Evolutionary conservation across 1,284 basidiomycete genomes (phyloP).

Genomic region (Vanrija pseudolonga): DNA sequence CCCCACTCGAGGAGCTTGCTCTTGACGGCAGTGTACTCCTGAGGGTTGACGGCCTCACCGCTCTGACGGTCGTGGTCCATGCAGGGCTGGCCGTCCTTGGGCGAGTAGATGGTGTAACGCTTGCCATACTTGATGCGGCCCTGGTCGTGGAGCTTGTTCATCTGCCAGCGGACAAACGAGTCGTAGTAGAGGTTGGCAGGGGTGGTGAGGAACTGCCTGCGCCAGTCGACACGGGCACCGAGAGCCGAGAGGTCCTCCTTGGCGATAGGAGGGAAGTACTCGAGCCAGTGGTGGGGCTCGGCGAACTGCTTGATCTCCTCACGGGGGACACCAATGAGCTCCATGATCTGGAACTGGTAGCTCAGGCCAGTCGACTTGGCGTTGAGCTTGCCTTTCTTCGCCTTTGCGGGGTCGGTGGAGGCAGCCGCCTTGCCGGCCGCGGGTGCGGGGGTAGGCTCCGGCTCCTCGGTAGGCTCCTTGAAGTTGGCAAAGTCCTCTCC

Average conservation of each 20-base stretch:
- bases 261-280: slow-evolving; percentile 95
- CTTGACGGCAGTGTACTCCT: slow-evolving; percentile 94
- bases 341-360: slow-evolving; percentile 99
- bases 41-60: slow-evolving; percentile 91
- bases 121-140: slow-evolving; percentile 97
- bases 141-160: slow-evolving; percentile 82
- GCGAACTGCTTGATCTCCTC: slow-evolving; percentile 93
- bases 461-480: slow-evolving; percentile 41
- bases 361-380: slow-evolving; percentile 90
- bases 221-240: slow-evolving; percentile 96
- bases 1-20: slow-evolving; percentile 86
- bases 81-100: slow-evolving; percentile 98
- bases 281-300: slow-evolving; percentile 87
- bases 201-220: slow-evolving; percentile 86
- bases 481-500: slow-evolving; percentile 83
- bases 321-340: slow-evolving; percentile 82
- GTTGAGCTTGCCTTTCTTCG: slow-evolving; percentile 91
- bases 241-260: slow-evolving; percentile 81
- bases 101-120: slow-evolving; percentile 97
- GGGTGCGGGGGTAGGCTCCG: slow-evolving; percentile 29
- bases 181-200: slow-evolving; percentile 97
- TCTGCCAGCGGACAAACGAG: slow-evolving; percentile 96
- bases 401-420: slow-evolving; percentile 58
- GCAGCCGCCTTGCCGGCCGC: slow-evolving; percentile 38
- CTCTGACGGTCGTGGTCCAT: slow-evolving; percentile 99